These are phyloP conservation scores for Beauveria caledonica DNA, from an alignment of 2,329 filamentous ascomycete species.

Conservation along the genomic window DNA sequence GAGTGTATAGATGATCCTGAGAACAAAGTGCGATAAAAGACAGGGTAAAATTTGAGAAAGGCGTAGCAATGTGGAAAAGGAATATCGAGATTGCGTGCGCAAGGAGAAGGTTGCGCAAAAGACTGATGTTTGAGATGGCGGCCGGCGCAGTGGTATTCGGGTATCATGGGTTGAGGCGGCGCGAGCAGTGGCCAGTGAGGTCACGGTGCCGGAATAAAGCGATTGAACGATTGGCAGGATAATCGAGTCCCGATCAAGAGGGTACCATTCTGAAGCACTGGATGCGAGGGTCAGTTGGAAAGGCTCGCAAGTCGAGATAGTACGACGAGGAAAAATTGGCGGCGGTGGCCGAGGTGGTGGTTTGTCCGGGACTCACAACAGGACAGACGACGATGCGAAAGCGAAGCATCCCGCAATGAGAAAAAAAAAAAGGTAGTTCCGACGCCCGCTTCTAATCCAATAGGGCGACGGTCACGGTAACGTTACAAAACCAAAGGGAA, in stretches of 20 bases:
- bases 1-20: not conserved
- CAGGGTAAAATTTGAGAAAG: not conserved
- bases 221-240: not conserved
- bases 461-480: not conserved
- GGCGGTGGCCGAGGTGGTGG: not conserved
- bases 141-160: conserved; percentile 1
- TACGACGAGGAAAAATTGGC: not conserved
- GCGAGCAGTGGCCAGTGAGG: not conserved
- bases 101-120: not conserved
- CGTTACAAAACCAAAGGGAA: not conserved
- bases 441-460: not conserved
- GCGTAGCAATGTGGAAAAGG: not conserved
- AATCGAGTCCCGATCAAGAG: not conserved
- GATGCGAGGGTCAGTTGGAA: not conserved
- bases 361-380: not conserved
- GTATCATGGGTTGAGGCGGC: not conserved
- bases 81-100: not conserved
- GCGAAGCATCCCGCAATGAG: not conserved
- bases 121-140: not conserved
- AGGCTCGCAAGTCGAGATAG: not conserved
- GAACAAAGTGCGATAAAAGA: not conserved
- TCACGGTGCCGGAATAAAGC: not conserved
- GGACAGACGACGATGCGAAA: not conserved
- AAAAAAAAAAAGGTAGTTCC: not conserved
- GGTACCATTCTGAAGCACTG: conserved; percentile 1